Base-by-base conservation (phyloP, 352 stramenopile species). In the Globisporangium canariense region DNA sequence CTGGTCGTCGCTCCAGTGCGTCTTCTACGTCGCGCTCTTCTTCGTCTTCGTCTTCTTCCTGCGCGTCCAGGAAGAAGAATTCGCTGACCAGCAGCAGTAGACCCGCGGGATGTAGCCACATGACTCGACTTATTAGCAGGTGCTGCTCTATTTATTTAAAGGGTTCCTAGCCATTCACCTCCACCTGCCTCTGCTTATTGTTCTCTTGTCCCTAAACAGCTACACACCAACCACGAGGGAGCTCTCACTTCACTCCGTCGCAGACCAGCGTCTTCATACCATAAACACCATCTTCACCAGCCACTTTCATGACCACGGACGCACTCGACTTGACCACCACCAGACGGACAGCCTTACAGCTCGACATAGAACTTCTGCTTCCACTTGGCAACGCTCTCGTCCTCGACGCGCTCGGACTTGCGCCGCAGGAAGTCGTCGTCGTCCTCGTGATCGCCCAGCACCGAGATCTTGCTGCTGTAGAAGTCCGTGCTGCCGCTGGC, bases 1-100 rank as follows among this genome's bases (percentile, higher is more conserved):
- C 59, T 85, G 75, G 77, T 38, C 68, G 16, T 77, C 75, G 28
- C 51, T 89, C 8, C 79, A 89, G 68, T 85, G 77, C 43, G 58
- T 81, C 9, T 85, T 89, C 71, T 86, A 89, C 75, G 74, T 86
- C 58, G 36, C 65, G 53, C 74, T 89, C 43, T 89, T 89, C 58
- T 73, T 83, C 62, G 68, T 79, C 25, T 80, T 86, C 22, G 77
- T 89, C 22, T 78, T 78, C 50, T 89, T 89, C 65, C 69, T 89
- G 20, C 77, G 79, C 22, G 74, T 89, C 0, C 74, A 89, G 66
- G 79, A 89, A 51, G 75, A 83, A 64, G 75, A 84, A 41, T 86
- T 83, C 40, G 75, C 73, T 50, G 43, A 69, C 43, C n/a, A 78
- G 59, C 13, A 49, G 10, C 43, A 59, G 49, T 22, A 30, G 30